A percentile compares a stretch with the other conserved stretches of the same genome.
phyloP scores from a whole-genome alignment of 1,284 basidiomycete genomes.

The Cutaneotrichosporon dermatis region DNA sequence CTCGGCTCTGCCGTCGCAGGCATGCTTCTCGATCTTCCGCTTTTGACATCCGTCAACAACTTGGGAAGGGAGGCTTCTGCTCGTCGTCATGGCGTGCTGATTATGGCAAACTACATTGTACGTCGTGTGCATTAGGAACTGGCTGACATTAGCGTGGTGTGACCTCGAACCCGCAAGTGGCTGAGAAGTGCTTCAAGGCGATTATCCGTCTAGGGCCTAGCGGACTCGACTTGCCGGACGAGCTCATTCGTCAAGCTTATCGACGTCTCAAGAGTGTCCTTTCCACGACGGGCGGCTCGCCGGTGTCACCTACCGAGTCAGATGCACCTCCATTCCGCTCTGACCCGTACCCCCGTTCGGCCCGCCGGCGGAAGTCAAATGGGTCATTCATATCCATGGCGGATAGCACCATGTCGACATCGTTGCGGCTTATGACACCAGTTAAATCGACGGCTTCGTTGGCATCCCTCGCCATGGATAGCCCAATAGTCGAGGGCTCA shows the following conservation, averaged over 20 bases:
- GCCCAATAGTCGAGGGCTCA: neutral
- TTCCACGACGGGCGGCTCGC: slow-evolving; percentile 11
- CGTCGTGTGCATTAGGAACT: slow-evolving; percentile 8
- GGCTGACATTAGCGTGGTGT: slow-evolving; percentile 27
- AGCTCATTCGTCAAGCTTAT: slow-evolving; percentile 37
- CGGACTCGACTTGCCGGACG: slow-evolving; percentile 31
- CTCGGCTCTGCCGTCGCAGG: slow-evolving; percentile 32
- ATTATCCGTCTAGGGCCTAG: slow-evolving; percentile 26
- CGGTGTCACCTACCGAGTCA: neutral
- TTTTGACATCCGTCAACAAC: slow-evolving; percentile 9
- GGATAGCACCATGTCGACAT: slow-evolving; percentile 8
- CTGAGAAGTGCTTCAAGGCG: slow-evolving; percentile 31
- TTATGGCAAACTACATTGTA: slow-evolving; percentile 41
- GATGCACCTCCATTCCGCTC: slow-evolving; percentile 21
- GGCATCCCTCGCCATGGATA: slow-evolving; percentile 11
- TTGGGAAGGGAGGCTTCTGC: slow-evolving; percentile 10
- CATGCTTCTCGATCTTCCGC: slow-evolving; percentile 18
- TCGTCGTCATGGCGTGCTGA: slow-evolving; percentile 11
- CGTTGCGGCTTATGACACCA: slow-evolving; percentile 15
- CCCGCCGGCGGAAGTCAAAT: slow-evolving; percentile 12
- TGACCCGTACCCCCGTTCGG: neutral
- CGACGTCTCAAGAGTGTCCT: slow-evolving; percentile 33
- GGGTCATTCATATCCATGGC: slow-evolving; percentile 17
- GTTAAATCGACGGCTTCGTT: slow-evolving; percentile 28
- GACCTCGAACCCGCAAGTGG: slow-evolving; percentile 20